Evolutionary conservation across 306 rosid species (phyloP), one percentile per base, ranked within the genome.

Genomic region (Psophocarpus tetragonolobus): DNA sequence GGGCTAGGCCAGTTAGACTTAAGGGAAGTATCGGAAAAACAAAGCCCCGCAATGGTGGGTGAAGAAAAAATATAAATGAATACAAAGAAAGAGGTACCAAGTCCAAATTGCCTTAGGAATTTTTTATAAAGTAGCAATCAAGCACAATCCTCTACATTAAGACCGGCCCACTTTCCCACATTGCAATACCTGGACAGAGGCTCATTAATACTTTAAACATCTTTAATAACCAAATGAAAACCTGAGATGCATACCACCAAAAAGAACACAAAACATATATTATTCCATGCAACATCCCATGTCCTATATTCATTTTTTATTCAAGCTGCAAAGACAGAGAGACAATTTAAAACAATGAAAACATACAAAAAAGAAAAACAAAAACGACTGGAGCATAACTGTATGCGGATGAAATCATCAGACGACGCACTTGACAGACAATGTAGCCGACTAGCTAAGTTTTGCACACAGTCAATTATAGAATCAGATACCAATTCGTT

Each of bases 311-410:
- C 6, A 41, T 67, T 68, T 23, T 15, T 29, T 50, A 27, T 74
- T 38, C 74, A 61, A 74, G 79, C 63, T 70, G 63, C 73, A 58
- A 62, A 45, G 35, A 35, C 64, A 53, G 0, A 36, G 58, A 41
- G 79, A 64, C 64, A 68, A 81, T 12, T 27, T 45, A 69, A 76
- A 69, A 69, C 60, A 21, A 30, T 61, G 47, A 48, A 44, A 69
- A 53, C 57, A 24, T 44, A 72, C 48, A 32, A 1, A 33, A n/a
- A 62, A 27, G 38, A 32, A 1, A 33, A n/a, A 62, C 18, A 66
- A 8, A 67, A 45, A 18, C 6, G 51, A 45, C 12, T 8, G 14
- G 26, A 47, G 5, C 4, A 26, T 38, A 14, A 67, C 51, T 26
- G 38, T 48, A 35, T 32, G 26, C 8, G 29, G n/a, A 32, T 15